Base-by-base conservation (phyloP, 495 filamentous ascomycete genomes). In the Tuber magnatum region DNA sequence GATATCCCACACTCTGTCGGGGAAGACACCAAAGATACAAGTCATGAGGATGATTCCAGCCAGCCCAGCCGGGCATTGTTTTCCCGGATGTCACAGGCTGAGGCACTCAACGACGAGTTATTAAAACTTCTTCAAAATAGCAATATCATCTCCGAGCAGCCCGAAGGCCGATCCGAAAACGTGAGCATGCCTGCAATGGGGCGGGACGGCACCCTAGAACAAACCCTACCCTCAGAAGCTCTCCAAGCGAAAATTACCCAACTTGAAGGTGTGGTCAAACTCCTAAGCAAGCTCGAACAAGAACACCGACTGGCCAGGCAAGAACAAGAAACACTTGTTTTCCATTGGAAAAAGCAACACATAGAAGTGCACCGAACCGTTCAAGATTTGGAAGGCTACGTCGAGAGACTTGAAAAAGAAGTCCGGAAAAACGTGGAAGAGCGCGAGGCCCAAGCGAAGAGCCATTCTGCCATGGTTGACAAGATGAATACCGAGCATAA, bases 1-100 rank as follows among this genome's bases (percentile, higher is more conserved):
- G 79, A 78, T 41, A 81, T 79, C 1, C 80, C 80, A n/a, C 68
- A 69, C 48, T 81, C 80, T 5, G 73, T 81, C 9, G 51, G 76
- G 44, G 80, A 77, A 16, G 68, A 75, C 16, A 73, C 38, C 41
- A 73, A 43, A 18, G 77, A 79, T 48, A n/a, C 42, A 42, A 48
- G 69, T 16, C 75, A 79, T 46, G 76, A 73, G 22, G 51, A 20
- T 32, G 51, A 61, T 61, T 79, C 77, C 20, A 79, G 74, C 61
- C 77, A 79, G 28, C 77, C 76, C 18, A 76, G 77, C 56, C 78
- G 77, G 76, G 10, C 51, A 28, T 61, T 61, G n/a, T 28, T 61
- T 32, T 61, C 74, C 2, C 76, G 76, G 18, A 79, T 79, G 77
- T 76, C 77, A 20, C 77, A 78, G n/a, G 76, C 77, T 2, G 76